Conservation (phyloP, 495 filamentous ascomycete species). For the Penicillium maclennaniae region DNA sequence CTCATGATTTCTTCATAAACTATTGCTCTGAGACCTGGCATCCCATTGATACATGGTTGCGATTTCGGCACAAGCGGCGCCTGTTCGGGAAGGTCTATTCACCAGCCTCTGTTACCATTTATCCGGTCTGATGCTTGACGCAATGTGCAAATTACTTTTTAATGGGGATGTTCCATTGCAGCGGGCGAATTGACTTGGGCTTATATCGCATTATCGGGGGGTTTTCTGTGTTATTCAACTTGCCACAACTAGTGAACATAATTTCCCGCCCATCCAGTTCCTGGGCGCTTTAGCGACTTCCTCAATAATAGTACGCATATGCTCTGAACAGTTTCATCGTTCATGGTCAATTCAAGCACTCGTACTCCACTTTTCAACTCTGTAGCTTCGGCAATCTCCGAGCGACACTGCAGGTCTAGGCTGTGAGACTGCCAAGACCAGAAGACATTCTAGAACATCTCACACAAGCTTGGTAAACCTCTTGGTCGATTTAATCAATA, state of each 20-base stretch:
- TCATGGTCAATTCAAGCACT: not conserved
- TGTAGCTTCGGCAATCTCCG: not conserved
- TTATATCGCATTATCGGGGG: not conserved
- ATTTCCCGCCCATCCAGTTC: not conserved
- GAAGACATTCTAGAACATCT: not conserved
- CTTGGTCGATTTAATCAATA: not conserved
- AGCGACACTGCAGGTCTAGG: not conserved
- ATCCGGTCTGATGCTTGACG: slow-evolving; percentile 6
- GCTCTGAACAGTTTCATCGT: not conserved
- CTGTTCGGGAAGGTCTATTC: not conserved
- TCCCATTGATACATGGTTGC: not conserved
- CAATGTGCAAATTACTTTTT: slow-evolving; percentile 1
- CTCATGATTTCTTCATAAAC: not conserved
- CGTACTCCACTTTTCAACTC: not conserved
- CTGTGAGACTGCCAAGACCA: not conserved
- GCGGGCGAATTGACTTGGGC: not conserved
- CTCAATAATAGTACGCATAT: not conserved
- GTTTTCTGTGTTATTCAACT: slow-evolving; percentile 4
- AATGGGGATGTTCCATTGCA: not conserved
- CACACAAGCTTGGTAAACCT: not conserved
- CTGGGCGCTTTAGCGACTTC: not conserved
- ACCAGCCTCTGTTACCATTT: not conserved
- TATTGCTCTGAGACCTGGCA: not conserved
- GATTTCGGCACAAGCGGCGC: not conserved
- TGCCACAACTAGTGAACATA: slow-evolving; percentile 10